A percentile compares a stretch with the other conserved stretches of the same genome.
phyloP scores from a whole-genome alignment of 176 grass and related monocot species.

The Cymbopogon citratus region DNA sequence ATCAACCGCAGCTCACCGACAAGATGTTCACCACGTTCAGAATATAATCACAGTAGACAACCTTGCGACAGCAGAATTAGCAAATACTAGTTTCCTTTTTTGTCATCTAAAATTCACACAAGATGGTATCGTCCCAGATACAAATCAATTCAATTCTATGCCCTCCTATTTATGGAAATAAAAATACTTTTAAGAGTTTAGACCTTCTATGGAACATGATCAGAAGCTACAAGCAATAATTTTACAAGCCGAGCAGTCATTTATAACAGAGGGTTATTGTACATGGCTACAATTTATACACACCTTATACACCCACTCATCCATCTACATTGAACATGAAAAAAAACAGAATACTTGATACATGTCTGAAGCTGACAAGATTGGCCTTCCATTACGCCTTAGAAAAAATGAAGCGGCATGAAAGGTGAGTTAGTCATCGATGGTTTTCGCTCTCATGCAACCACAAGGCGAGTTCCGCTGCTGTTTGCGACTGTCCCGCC shows the following conservation, averaged over 20 bases:
- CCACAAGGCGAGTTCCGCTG: constrained; percentile 52
- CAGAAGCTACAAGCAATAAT: constrained; percentile 18
- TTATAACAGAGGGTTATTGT: background rate
- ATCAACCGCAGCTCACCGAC: background rate
- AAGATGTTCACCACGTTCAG: constrained; percentile 15
- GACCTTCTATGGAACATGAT: background rate
- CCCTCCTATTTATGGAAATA: constrained; percentile 3
- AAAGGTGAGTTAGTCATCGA: constrained; percentile 41
- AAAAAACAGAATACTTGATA: background rate
- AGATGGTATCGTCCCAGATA: background rate
- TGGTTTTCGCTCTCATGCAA: constrained; percentile 65
- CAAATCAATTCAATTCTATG: background rate
- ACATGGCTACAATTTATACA: constrained; percentile 44
- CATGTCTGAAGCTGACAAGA: constrained; percentile 30
- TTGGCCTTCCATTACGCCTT: constrained; percentile 22
- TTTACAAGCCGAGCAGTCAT: constrained; percentile 16
- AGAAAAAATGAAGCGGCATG: constrained; percentile 21
- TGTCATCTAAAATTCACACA: background rate
- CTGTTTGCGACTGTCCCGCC: constrained; percentile 39
- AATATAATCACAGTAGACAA: background rate
- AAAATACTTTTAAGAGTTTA: background rate
- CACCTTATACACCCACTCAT: constrained; percentile 23
- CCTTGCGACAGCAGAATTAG: background rate
- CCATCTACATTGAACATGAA: constrained; percentile 31
- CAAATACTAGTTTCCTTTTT: background rate